Percentiles rank a stretch among this genome's conserved stretches.
Conservation (phyloP, 768 basidiomycete species). For the Phlebiopsis flavidoalba region DNA sequence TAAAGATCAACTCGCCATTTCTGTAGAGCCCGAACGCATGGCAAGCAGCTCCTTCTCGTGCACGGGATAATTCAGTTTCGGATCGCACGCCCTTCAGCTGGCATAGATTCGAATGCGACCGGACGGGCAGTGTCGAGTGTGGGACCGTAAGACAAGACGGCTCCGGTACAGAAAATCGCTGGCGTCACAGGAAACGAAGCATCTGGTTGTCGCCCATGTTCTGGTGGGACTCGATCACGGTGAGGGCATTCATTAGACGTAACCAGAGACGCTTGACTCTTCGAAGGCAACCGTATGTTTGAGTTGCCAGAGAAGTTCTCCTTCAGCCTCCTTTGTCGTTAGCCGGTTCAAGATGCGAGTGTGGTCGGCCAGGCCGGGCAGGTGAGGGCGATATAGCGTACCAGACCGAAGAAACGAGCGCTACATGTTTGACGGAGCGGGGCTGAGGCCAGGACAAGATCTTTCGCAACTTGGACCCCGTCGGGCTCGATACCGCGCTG, state of each 20-base stretch:
- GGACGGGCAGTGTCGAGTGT: conserved; percentile 10
- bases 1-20: conserved; percentile 19
- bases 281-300: conserved; percentile 30
- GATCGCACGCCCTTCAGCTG: conserved; percentile 23
- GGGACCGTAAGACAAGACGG: conserved; percentile 27
- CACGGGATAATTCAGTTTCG: conserved; percentile 30
- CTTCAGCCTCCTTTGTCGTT: conserved; percentile 19
- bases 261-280: conserved; percentile 27
- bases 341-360: conserved; percentile 22
- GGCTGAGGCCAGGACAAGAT: conserved; percentile 27
- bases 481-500: conserved; percentile 31
- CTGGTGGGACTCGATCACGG: conserved; percentile 28
- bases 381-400: conserved; percentile 24
- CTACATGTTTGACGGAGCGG: conserved; percentile 21
- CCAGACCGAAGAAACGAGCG: conserved; percentile 26
- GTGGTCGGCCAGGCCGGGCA: conserved; percentile 25
- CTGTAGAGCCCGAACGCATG: conserved; percentile 26
- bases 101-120: conserved; percentile 29
- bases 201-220: conserved; percentile 25
- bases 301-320: conserved; percentile 21
- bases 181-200: conserved; percentile 31
- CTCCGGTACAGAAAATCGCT: conserved; percentile 26
- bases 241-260: conserved; percentile 22
- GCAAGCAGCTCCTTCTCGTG: conserved; percentile 37
- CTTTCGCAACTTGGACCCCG: conserved; percentile 31